These are phyloP conservation scores for Acer campestre DNA, from an alignment of 345 rosid species.

Conservation along the genomic window DNA sequence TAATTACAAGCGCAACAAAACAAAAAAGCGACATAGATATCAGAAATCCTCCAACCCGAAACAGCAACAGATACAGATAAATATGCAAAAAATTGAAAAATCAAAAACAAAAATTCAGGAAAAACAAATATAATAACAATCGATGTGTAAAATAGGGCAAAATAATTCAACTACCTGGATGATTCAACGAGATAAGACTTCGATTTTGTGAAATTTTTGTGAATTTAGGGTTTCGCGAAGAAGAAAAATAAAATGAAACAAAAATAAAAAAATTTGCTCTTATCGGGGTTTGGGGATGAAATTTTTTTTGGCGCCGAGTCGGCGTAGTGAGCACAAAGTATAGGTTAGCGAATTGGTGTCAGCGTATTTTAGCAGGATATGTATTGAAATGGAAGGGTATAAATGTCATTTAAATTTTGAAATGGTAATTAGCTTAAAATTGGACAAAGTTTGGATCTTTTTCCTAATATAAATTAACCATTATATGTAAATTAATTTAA, in stretches of 20 bases:
- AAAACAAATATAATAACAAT: not conserved
- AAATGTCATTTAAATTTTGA: too few species aligned
- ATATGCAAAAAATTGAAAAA: not conserved
- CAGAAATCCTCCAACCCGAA: not conserved
- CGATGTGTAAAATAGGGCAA: not conserved
- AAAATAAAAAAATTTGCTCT: not conserved
- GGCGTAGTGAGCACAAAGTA: constrained; percentile 5
- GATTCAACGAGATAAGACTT: not conserved
- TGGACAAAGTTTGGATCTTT: too few species aligned
- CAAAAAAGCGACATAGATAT: not conserved
- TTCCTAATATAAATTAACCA: too few species aligned
- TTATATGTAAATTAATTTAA: too few species aligned
- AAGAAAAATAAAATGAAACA: not conserved
- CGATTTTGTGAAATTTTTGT: not conserved
- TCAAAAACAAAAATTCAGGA: not conserved
- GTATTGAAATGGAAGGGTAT: too few species aligned
- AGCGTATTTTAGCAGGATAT: not conserved
- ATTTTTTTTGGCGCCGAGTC: constrained; percentile 21
- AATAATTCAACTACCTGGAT: constrained; percentile 13
- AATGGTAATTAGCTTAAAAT: too few species aligned
- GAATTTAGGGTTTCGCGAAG: constrained; percentile 23
- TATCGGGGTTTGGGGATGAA: constrained; percentile 3
- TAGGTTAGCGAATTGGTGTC: not conserved
- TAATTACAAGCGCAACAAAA: not conserved
- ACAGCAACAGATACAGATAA: too few species aligned